These are phyloP conservation scores for Spinellus fusiger DNA, from an alignment of 192 early-diverging fungal species.

Conservation along the genomic window DNA sequence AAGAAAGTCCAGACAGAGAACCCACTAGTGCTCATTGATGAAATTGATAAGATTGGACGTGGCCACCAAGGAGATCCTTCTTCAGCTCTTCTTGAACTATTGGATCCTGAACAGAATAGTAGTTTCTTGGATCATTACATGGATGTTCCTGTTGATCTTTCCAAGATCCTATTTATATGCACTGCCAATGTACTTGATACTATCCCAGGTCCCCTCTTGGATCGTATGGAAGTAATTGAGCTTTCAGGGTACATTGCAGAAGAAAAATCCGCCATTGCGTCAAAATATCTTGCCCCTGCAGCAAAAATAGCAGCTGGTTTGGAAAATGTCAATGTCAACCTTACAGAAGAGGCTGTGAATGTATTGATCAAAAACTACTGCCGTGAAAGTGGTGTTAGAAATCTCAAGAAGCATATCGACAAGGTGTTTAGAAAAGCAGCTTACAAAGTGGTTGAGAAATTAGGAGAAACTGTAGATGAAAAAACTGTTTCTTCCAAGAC, in stretches of 20 bases:
- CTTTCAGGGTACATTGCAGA: constrained; percentile 88
- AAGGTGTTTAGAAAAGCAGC: constrained; percentile 98
- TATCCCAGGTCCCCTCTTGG: constrained; percentile 94
- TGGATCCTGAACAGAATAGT: constrained; percentile 97
- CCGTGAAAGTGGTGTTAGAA: constrained; percentile 95
- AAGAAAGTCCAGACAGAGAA: constrained; percentile 99
- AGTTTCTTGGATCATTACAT: constrained; percentile 99
- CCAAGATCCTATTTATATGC: constrained; percentile 98
- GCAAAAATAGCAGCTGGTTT: constrained; percentile 81
- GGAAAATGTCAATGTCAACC: constrained; percentile 58
- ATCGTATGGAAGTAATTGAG: constrained; percentile 98
- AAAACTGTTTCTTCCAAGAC: neutral
- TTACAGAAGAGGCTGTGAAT: constrained; percentile 76
- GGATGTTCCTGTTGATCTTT: constrained; percentile 97
- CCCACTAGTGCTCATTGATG: constrained; percentile 95
- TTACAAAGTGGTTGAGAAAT: neutral
- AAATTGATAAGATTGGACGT: constrained; percentile 97
- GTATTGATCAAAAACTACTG: constrained; percentile 86
- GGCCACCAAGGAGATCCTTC: constrained; percentile 98
- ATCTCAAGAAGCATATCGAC: constrained; percentile 98
- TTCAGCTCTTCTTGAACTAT: constrained; percentile 90
- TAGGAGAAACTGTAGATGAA: neutral
- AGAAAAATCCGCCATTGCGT: constrained; percentile 93
- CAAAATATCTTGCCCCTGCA: constrained; percentile 82
- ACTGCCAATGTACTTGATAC: constrained; percentile 97